Base-by-base conservation (phyloP, 2,329 filamentous ascomycete genomes). In the Alternaria brassicae region DNA sequence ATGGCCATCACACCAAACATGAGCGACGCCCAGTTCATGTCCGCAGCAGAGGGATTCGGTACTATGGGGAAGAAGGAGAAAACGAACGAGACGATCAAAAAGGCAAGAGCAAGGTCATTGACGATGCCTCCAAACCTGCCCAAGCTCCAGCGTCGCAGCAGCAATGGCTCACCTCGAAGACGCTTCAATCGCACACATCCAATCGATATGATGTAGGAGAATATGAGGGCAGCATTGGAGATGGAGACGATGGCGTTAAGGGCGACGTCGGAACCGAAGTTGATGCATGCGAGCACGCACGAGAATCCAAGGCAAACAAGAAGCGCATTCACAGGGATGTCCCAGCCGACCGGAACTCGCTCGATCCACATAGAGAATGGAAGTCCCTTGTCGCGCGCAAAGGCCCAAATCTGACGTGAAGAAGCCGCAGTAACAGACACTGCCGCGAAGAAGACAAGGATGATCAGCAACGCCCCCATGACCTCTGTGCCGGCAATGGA, bases 21-120 rank as follows among this genome's bases (percentile, higher is more conserved):
- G 3, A 73, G 70, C 37, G 75, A 68, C 36, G 75, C 77, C 79
- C 81, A 83, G 55, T 83, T 83, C 81, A 83, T 83, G 3, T 75
- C 79, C 2, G 53, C 57, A 3, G 56, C 42, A 6, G 53, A 36
- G 23, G 64, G 60, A 0, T 62, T 58, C 1, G 69, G 65, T 12
- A 42, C 57, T 37, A 66, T 60, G 0, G 81, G 81, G 56, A 82
- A 83, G 58, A 83, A 82, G 1, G 75, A 73, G 56, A 82, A 65
- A 50, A 80, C 68, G 56, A 79, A 75, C 0, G 71, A 68, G 53
- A 77, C 76, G 17, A 60, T 25, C 1, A 74, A 58, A 55, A 80
- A 81, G 2, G 70, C 12, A 8, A 80, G 53, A 1, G 72, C 76
- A 7, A 79, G 40, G 4, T 67, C 60, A 41, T 81, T 81, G 54